These are phyloP conservation scores for Bipolaris oryzae DNA, from an alignment of 2,329 filamentous ascomycete species.

Conservation along the genomic window DNA sequence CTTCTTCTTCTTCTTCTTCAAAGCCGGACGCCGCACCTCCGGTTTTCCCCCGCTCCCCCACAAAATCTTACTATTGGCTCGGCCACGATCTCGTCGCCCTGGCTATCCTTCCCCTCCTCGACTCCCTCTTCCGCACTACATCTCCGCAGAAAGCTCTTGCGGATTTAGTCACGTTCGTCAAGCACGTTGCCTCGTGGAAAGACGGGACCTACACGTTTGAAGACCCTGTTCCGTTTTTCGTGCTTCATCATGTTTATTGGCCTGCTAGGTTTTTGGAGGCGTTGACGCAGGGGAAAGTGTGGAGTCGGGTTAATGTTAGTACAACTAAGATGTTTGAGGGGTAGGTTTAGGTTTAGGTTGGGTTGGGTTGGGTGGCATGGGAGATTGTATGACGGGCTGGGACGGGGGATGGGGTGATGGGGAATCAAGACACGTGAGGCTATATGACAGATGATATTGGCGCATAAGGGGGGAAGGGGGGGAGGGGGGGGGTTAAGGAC, in stretches of 20 bases:
- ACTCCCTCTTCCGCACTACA: constrained; percentile 23
- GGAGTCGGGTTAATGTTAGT: constrained; percentile 72
- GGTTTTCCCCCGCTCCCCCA: constrained; percentile 29
- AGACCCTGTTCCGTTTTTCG: constrained; percentile 59
- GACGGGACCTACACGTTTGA: constrained; percentile 58
- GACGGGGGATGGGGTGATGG: too few species aligned
- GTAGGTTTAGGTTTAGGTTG: not conserved
- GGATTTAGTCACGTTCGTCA: constrained; percentile 41
- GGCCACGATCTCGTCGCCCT: constrained; percentile 67
- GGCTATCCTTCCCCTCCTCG: constrained; percentile 48
- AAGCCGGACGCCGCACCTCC: constrained; percentile 13
- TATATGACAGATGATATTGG: too few species aligned
- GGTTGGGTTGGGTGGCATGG: too few species aligned
- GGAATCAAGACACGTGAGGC: too few species aligned
- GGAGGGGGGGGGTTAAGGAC: too few species aligned
- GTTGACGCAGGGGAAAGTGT: constrained; percentile 56
- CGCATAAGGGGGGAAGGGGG: too few species aligned
- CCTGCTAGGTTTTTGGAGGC: constrained; percentile 57
- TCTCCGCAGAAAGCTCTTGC: constrained; percentile 30
- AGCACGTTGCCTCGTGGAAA: constrained; percentile 55
- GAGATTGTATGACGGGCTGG: too few species aligned
- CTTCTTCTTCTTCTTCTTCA: not conserved
- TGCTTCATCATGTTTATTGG: constrained; percentile 61
- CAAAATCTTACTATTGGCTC: constrained; percentile 64
- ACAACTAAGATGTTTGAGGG: constrained; percentile 64